These are phyloP conservation scores for Cunninghamia lanceolata DNA, from an alignment of 75 land plant genomes.

Conservation along the genomic window DNA sequence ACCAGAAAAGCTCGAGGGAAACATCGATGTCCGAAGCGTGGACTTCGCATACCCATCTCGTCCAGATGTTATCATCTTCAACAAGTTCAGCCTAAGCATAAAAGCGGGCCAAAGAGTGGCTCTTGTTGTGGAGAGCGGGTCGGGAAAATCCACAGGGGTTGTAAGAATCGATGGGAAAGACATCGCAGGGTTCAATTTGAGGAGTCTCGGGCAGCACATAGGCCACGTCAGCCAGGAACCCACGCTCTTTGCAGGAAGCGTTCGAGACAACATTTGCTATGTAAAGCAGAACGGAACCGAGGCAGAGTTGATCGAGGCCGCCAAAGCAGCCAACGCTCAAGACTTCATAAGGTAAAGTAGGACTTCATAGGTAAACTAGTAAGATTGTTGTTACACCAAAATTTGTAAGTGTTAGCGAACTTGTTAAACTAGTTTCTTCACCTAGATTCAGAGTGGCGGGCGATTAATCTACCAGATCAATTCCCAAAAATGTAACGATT, in stretches of 20 bases:
- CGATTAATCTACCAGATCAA: no score
- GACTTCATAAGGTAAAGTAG: slow-evolving; percentile 70
- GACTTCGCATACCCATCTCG: slow-evolving; percentile 73
- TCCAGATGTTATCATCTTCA: slow-evolving; percentile 39
- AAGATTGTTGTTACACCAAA: no score
- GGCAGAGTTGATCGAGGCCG: slow-evolving; percentile 58
- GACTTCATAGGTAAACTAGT: no score
- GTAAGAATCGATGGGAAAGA: slow-evolving; percentile 58
- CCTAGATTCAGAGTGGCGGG: no score
- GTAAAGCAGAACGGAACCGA: slow-evolving; percentile 54
- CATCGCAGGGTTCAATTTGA: slow-evolving; percentile 34
- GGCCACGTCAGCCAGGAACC: slow-evolving; percentile 65
- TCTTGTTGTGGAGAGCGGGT: slow-evolving; percentile 71
- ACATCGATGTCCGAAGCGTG: slow-evolving; percentile 72
- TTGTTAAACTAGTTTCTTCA: no score
- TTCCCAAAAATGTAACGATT: no score
- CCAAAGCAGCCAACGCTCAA: no score
- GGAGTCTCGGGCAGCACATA: slow-evolving; percentile 42
- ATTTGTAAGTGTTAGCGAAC: no score
- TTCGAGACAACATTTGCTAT: slow-evolving; percentile 58
- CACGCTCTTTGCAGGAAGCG: slow-evolving; percentile 52
- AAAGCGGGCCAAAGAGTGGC: slow-evolving; percentile 55
- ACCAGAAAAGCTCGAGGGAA: slow-evolving; percentile 60
- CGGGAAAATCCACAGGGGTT: slow-evolving; percentile 66
- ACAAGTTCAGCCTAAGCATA: slow-evolving; percentile 44